phyloP scores from a whole-genome alignment of 148 eudicot genomes.

The Linanthus parryae region DNA sequence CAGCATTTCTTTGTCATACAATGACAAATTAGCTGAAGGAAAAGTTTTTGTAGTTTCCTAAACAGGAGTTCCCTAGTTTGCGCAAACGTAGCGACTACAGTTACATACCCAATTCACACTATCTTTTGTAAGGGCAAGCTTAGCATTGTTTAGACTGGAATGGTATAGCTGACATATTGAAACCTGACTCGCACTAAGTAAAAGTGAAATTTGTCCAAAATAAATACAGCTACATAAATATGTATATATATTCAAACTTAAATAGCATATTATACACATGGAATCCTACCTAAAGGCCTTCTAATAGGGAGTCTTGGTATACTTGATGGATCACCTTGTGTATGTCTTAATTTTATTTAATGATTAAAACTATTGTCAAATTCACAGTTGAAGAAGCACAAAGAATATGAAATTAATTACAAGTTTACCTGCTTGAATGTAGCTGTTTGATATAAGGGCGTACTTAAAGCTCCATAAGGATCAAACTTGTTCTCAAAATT shows the following conservation, averaged over 20 bases:
- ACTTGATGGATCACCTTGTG: neutral
- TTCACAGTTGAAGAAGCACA: too few species aligned
- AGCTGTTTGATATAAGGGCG: constrained; percentile 91
- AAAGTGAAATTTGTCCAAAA: too few species aligned
- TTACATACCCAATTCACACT: too few species aligned
- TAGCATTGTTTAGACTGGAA: too few species aligned
- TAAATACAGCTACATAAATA: neutral
- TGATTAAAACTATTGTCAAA: neutral
- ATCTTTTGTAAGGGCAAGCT: too few species aligned
- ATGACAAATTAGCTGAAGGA: too few species aligned
- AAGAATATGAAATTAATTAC: neutral
- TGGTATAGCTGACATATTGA: too few species aligned
- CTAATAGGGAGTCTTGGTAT: neutral
- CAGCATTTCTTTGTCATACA: too few species aligned
- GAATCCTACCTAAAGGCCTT: neutral
- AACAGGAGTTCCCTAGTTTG: too few species aligned
- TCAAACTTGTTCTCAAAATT: constrained; percentile 73
- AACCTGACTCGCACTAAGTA: too few species aligned
- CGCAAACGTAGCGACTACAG: too few species aligned
- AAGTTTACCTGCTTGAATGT: constrained; percentile 85
- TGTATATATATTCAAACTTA: neutral
- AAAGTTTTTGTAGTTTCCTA: too few species aligned
- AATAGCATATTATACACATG: neutral
- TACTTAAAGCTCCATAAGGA: constrained; percentile 82
- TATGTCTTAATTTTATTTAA: neutral